Base-by-base conservation (phyloP, 108 stramenopile species). In the Cyclotella atomus region DNA sequence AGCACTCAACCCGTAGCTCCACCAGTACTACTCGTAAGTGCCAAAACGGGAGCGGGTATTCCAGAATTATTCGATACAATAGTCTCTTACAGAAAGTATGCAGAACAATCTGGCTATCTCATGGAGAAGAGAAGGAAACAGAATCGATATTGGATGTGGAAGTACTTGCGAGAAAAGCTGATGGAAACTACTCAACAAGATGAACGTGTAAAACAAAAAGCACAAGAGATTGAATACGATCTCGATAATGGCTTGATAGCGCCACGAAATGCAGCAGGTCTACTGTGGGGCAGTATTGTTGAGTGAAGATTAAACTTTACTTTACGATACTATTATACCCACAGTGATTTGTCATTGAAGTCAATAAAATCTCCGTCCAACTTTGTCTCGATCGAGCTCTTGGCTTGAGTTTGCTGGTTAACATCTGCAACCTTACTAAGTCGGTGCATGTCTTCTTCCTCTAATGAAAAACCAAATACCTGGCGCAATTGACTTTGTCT, bases 111-210 rank as follows among this genome's bases (percentile, higher is more conserved):
- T 20, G 87, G 85, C 19, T 72, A 80, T 54, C 70, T 89, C 53
- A 64, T 73, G n/a, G 71, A 83, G 29, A 83, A 80, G 68, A 59
- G 91, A 41, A 52, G 65, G 35, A 64, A 60, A 34, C 93, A 94
- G 67, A 65, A 73, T 49, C 65, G 82, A 35, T 91, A 92, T 71
- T 94, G 93, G 93, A 89, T 94, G 91, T 87, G 87, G 85, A 43
- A 65, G 45, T 68, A 68, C 35, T 52, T 68, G 16, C 14, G 25
- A 21, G 50, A 68, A 36, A n/a, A 52, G 14, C 35, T 68, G 3
- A 19, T 68, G 4, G 66, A 68, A 36, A 68, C 66, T 68, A 63
- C 68, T 24, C 56, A 70, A 38, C 24, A 52, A 56, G 81, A 87
- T 59, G 63, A 63, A n/a, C 34, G 56, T 17, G 53, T 88, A 24